Evolutionary conservation across 257 asterid genomes (phyloP), one percentile per base, ranked within the genome.

Genomic region (Rhazya stricta): DNA sequence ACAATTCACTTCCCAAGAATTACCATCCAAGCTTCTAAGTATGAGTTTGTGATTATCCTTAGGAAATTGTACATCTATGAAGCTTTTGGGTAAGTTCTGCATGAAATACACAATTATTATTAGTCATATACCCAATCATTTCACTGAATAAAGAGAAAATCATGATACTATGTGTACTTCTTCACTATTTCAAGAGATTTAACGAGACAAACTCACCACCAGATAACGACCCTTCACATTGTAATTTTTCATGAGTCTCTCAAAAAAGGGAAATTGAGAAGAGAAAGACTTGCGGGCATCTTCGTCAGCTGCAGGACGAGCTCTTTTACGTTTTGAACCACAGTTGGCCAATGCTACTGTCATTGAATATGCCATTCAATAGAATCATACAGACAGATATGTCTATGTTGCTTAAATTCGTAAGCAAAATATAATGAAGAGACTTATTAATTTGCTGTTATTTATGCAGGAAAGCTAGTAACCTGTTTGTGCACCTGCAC

Each of bases 1-100:
- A 46, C 29, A 69, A 46, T 70, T 75, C 73, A 75, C 83, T 62
- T 51, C 46, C 79, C 79, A 79, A 3, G 50, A 6, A 62, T 50
- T 37, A 13, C 69, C 70, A 29, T 69, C 61, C 63, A 60, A 67
- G 36, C 71, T 79, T 41, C 23, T 34, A 32, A 79, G 62, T 1
- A 7, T 9, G 9, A 65, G 45, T 41, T 42, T 18, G 10, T 60
- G 60, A 62, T 69, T 79, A 37, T 46, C 30, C 36, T 0, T 43
- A 27, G 29, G 37, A 0, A 67, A 50, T 16, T 74, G 70, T 36
- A n/a, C 21, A 2, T 58, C 71, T 19, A 46, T 27, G 15, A 77
- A 77, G 10, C 7, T 3, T 58, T 34, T 62, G 3, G 81, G 81
- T 21, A 71, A 1, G 27, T 12, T 6, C 82, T 79, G 73, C 77